Evolutionary conservation across 257 asterid genomes (phyloP), one percentile per base, ranked within the genome.

Genomic region (Lantana camara): DNA sequence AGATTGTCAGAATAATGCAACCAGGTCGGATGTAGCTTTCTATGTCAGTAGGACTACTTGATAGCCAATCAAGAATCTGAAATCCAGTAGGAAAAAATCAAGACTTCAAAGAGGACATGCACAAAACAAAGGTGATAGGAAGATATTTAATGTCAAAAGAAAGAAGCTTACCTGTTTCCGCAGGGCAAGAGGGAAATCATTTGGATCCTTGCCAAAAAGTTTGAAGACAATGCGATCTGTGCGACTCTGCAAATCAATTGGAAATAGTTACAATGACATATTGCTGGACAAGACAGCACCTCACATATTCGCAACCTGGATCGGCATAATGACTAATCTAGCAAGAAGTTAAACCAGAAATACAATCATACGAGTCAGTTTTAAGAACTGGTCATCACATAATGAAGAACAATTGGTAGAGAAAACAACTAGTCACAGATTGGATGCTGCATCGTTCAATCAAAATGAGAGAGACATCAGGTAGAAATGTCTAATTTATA

Each of bases 21-120:
- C 98, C 98, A 73, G 98, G 98, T 60, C 91, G 76, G 72, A 89
- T 92, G 79, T 89, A 85, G 88, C 98, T 87, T 76, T 92, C 98
- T 45, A 92, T 85, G 54, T 92, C 98, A 23, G 93, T 87, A 30
- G 98, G 98, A 75, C 95, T 87, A 78, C 75, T 79, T 9, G 96
- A 83, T 55, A 92, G 85, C 98, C 98, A 92, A 76, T 89, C 89
- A 68, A 92, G 87, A 73, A 92, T 92, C 98, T 92, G 95, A 72
- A 79, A 63, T 35, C 21, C 59, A 52, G 63, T 67, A 49, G 69
- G n/a, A 53, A 14, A 42, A 59, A 32, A 30, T 46, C 40, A 63
- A 38, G 66, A 40, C 56, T 29, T 61, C 34, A 63, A 38, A 22
- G 45, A 34, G 54, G 60, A 41, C 44, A 58, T 50, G 29, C 41